Conservation (phyloP, 1,284 basidiomycete species). For the Cryptococcus sp. region DNA sequence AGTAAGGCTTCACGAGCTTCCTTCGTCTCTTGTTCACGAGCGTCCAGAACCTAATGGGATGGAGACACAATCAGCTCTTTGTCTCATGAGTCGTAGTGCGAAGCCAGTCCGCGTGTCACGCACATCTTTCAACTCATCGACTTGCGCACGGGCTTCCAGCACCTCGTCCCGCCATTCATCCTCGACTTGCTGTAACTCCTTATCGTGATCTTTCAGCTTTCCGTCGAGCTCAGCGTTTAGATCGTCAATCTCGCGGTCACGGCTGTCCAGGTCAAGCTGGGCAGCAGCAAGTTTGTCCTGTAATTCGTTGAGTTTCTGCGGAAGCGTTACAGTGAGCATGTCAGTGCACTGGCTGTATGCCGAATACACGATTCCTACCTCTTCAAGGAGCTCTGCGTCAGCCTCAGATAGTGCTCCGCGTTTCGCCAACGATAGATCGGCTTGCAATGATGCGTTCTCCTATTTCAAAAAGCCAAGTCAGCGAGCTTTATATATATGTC, state of each 20-base stretch:
- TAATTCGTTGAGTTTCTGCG: slow-evolving; percentile 45
- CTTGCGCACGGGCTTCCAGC: slow-evolving; percentile 43
- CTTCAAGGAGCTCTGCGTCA: slow-evolving; percentile 46
- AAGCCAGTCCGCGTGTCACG: slow-evolving; percentile 10
- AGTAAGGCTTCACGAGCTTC: slow-evolving; percentile 36
- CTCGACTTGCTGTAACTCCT: slow-evolving; percentile 47
- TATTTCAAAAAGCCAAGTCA: slow-evolving; percentile 9
- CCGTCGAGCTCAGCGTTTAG: slow-evolving; percentile 51
- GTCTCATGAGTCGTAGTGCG: background rate
- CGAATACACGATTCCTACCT: slow-evolving; percentile 26
- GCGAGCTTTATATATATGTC: background rate
- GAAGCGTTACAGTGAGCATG: background rate
- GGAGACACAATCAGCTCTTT: slow-evolving; percentile 3
- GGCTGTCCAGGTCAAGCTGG: slow-evolving; percentile 49
- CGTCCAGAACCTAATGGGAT: slow-evolving; percentile 29
- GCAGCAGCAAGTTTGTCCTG: slow-evolving; percentile 50
- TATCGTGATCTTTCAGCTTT: slow-evolving; percentile 46
- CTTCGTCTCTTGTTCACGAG: slow-evolving; percentile 43
- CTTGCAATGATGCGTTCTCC: slow-evolving; percentile 47
- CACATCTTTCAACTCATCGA: slow-evolving; percentile 51
- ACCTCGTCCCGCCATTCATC: slow-evolving; percentile 51
- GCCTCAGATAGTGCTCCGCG: slow-evolving; percentile 33
- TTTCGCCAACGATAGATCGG: slow-evolving; percentile 40
- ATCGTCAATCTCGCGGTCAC: slow-evolving; percentile 52
- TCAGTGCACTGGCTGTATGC: too few species aligned